Percentiles rank a stretch among this genome's conserved stretches.
Conservation (phyloP, 768 basidiomycete species). For the Psilocybe cubensis region DNA sequence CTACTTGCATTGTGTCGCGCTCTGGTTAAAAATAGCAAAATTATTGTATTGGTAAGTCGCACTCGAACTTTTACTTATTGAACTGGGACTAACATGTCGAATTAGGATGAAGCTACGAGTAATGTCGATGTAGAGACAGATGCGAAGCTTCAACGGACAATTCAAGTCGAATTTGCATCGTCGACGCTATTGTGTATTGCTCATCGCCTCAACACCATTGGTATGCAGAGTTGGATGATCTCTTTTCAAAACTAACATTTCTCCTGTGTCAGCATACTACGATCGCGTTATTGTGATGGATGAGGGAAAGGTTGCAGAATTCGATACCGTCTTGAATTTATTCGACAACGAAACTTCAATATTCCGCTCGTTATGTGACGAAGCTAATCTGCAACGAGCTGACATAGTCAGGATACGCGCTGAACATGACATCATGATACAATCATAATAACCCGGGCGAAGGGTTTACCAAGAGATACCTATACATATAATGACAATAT, state of each 20-base stretch:
- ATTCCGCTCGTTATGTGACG: constrained; percentile 72
- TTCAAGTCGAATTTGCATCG: constrained; percentile 60
- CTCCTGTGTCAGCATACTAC: constrained; percentile 50
- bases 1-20: constrained; percentile 65
- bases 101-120: constrained; percentile 66
- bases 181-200: constrained; percentile 62
- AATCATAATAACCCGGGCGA: not conserved
- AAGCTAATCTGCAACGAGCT: constrained; percentile 57
- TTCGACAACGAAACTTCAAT: constrained; percentile 66
- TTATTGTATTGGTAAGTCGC: constrained; percentile 58
- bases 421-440: constrained; percentile 29
- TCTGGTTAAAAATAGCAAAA: constrained; percentile 59
- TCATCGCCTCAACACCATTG: constrained; percentile 62
- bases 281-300: constrained; percentile 81
- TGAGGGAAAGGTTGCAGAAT: constrained; percentile 68
- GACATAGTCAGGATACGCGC: constrained; percentile 60
- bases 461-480: not conserved
- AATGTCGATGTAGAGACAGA: constrained; percentile 69
- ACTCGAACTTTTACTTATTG: not conserved
- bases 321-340: constrained; percentile 72
- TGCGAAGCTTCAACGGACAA: constrained; percentile 62
- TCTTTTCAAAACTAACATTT: not conserved
- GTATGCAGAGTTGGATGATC: constrained; percentile 26
- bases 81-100: not conserved
- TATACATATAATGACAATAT: too few species aligned